Conservation (phyloP, 495 filamentous ascomycete species). For the Xanthoparmelia taractica region DNA sequence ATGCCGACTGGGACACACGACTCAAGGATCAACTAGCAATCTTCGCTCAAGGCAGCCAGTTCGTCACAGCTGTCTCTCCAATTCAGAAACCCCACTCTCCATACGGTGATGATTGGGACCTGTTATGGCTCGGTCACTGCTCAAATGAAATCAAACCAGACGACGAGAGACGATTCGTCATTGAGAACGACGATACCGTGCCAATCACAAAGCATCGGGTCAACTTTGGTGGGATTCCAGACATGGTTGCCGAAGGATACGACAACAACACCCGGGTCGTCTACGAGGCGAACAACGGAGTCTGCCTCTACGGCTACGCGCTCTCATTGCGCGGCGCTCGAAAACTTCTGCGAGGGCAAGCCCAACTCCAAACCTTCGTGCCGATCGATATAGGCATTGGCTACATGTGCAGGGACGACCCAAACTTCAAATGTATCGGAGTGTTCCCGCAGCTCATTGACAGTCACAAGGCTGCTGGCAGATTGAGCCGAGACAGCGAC, state of each 20-base stretch:
- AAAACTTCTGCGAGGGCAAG: constrained; percentile 44
- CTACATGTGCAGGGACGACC: constrained; percentile 36
- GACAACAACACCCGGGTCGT: constrained; percentile 41
- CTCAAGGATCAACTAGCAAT: constrained; percentile 43
- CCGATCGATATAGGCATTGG: constrained; percentile 46
- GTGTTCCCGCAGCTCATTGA: constrained; percentile 43
- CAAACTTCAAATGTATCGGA: constrained; percentile 36
- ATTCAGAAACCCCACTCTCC: constrained; percentile 34
- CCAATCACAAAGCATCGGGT: constrained; percentile 14
- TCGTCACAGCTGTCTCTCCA: constrained; percentile 13
- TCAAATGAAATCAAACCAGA: constrained; percentile 30
- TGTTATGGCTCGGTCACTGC: constrained; percentile 51
- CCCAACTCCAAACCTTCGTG: constrained; percentile 33
- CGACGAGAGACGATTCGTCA: constrained; percentile 23
- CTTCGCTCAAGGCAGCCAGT: constrained; percentile 40
- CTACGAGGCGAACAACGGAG: constrained; percentile 38
- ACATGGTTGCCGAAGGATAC: constrained; percentile 20
- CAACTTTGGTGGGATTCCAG: constrained; percentile 18
- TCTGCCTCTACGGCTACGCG: constrained; percentile 50
- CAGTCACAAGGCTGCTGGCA: constrained; percentile 38
- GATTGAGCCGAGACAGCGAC: constrained; percentile 37
- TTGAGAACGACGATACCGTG: constrained; percentile 29
- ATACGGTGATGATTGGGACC: constrained; percentile 53
- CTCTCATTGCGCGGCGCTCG: constrained; percentile 46
- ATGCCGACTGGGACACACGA: constrained; percentile 50